Evolutionary conservation across 1,284 basidiomycete genomes (phyloP), one percentile per base, ranked within the genome.

Genomic region (Veloboletus limbatus): DNA sequence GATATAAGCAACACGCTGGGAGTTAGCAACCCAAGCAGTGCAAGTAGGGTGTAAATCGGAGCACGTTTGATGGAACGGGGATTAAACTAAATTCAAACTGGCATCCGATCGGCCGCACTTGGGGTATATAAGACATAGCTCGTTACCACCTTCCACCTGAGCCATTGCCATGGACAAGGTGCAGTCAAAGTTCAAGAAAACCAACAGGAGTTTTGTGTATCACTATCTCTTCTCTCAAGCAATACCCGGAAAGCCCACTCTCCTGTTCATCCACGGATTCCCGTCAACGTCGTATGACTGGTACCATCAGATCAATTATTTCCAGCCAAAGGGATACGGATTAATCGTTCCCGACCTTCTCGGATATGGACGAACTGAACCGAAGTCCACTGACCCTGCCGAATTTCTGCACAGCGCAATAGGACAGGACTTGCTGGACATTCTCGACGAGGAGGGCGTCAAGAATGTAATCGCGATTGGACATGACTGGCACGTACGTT

Each of bases 341-440:
- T 44, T 78, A 22, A 56, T 79, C 47, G 73, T 71, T 8, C 78
- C 76, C 1, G 74, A 78, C 55, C 67, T 74, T 59, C 65, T 78
- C 10, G 78, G 77, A 9, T 73, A 70, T 25, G 76, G 76, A 11
- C 69, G 59, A 14, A 76, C 75, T 7, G 71, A 59, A 35, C 72
- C 64, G 48, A 78, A 76, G 58, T 70, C 77, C 4, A 53, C 47
- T 0, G 63, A 70, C 13, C 55, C 67, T 3, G 53, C 54, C 6
- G 54, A 59, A n/a, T 79, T 78, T 54, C 54, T 65, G 24, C 64
- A 63, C 17, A 72, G 67, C 33, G 60, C 55, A 13, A 43, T 76
- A 9, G 60, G 50, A 6, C 62, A 63, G 17, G 76, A 77, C 47
- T 40, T 78, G 10, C 22, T 73, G 4, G 73, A 72, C n/a, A 65